phyloP scores from a whole-genome alignment of 257 asterid genomes.

The Prunella vulgaris region DNA sequence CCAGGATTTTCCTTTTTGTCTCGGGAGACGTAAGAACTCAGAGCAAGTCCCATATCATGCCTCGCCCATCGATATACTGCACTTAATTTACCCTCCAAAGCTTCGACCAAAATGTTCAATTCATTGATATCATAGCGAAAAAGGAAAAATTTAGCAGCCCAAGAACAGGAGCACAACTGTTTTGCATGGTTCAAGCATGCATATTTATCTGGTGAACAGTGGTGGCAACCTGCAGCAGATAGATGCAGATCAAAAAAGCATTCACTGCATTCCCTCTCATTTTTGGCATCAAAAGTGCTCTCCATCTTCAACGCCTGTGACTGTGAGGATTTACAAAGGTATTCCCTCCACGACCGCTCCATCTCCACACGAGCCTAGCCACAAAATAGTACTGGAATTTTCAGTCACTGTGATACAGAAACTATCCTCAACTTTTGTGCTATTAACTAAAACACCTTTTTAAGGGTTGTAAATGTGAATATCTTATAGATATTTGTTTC shows the following conservation, averaged over 20 bases:
- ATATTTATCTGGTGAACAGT: conserved; percentile 87
- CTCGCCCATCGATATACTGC: conserved; percentile 97
- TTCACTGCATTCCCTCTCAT: conserved; percentile 94
- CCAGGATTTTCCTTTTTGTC: conserved; percentile 52
- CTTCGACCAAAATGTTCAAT: conserved; percentile 81
- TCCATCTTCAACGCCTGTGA: conserved; percentile 93
- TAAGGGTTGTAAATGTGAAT: neutral
- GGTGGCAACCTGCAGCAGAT: conserved; percentile 98
- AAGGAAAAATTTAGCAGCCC: conserved; percentile 94
- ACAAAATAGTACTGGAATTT: conserved; percentile 19
- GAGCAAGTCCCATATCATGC: conserved; percentile 86
- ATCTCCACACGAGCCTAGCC: conserved; percentile 75
- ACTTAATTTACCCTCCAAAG: conserved; percentile 96
- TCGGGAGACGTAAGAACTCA: conserved; percentile 69
- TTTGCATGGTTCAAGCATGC: conserved; percentile 98
- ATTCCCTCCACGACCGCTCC: conserved; percentile 76
- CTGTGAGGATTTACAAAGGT: conserved; percentile 73
- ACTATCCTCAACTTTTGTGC: neutral
- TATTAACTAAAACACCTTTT: neutral
- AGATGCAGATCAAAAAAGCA: conserved; percentile 92
- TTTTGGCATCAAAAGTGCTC: conserved; percentile 80
- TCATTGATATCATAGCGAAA: conserved; percentile 82
- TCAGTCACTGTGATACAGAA: conserved; percentile 16
- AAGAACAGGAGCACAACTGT: conserved; percentile 85
- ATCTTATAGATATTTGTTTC: neutral